Evolutionary conservation across 2,329 filamentous ascomycete species (phyloP).

Genomic region (Ophiostoma triangulosporum): DNA sequence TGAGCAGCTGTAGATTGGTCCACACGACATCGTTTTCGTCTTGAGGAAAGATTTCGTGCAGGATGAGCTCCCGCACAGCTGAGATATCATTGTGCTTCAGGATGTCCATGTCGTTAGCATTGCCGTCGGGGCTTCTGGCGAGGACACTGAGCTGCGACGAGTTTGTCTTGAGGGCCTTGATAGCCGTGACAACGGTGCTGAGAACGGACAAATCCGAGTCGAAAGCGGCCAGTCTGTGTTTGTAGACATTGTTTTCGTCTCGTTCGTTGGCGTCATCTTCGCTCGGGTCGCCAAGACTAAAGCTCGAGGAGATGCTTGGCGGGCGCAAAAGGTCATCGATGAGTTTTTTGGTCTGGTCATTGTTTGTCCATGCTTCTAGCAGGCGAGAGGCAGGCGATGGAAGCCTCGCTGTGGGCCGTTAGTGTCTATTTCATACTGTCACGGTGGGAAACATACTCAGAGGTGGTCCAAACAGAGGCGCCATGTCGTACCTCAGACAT

Average conservation of each 20-base stretch:
- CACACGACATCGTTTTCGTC: constrained; percentile 9
- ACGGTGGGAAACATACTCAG: constrained; percentile 3
- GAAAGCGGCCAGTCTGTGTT: constrained; percentile 6
- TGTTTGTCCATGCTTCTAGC: constrained; percentile 12
- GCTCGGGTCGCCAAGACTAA: background rate
- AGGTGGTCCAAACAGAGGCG: constrained; percentile 10
- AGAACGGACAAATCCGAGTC: constrained; percentile 10
- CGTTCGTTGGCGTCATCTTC: background rate
- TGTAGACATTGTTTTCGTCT: background rate
- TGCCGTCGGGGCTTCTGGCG: background rate
- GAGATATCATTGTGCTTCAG: constrained; percentile 1
- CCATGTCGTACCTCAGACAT: constrained; percentile 2
- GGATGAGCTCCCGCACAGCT: background rate
- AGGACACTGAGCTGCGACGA: constrained; percentile 4
- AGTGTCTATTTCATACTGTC: background rate
- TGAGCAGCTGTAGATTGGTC: constrained; percentile 6
- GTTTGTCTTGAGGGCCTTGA: constrained; percentile 7
- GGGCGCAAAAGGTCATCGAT: constrained; percentile 4
- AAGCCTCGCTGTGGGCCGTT: constrained; percentile 3
- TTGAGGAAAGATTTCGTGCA: constrained; percentile 3
- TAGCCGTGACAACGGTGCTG: constrained; percentile 8
- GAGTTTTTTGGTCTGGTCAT: constrained; percentile 6
- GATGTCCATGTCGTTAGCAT: background rate
- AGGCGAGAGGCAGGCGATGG: constrained; percentile 10
- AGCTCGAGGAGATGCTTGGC: background rate